These are phyloP conservation scores for Crucihimalaya himalaica DNA, from an alignment of 345 rosid genomes.

Conservation along the genomic window DNA sequence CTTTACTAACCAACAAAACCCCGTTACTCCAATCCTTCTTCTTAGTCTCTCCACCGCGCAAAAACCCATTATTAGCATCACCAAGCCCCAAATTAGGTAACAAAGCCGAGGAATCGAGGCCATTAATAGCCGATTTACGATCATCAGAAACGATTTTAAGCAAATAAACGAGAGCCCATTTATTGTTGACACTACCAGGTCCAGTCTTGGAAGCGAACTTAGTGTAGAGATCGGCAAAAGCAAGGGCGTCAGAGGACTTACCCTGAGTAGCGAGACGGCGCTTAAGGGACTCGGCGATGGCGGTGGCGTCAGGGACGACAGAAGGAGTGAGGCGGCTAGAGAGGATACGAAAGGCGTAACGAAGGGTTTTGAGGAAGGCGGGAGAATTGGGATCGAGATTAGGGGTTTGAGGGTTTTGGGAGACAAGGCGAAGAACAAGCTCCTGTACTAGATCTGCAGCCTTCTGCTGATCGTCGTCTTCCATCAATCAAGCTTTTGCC, in stretches of 20 bases:
- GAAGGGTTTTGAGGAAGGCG: conserved; percentile 59
- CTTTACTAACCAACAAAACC: conserved; percentile 68
- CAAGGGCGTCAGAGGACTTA: conserved; percentile 85
- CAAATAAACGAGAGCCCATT: conserved; percentile 89
- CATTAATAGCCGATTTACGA: conserved; percentile 44
- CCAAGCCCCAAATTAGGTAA: conserved; percentile 62
- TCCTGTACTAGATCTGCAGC: conserved; percentile 80
- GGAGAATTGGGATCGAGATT: conserved; percentile 49
- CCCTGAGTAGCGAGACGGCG: conserved; percentile 91
- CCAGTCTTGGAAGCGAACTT: conserved; percentile 86
- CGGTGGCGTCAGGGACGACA: conserved; percentile 70
- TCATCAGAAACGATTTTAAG: conserved; percentile 83
- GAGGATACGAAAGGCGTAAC: conserved; percentile 84
- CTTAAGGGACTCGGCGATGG: conserved; percentile 89
- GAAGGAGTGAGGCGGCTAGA: conserved; percentile 87
- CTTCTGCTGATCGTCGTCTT: conserved; percentile 83
- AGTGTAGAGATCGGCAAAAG: conserved; percentile 78
- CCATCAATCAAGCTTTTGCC: conserved; percentile 48
- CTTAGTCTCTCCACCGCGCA: conserved; percentile 43
- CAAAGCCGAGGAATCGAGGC: conserved; percentile 46
- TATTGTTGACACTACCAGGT: conserved; percentile 81
- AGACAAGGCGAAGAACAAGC: conserved; percentile 74
- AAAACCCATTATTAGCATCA: conserved; percentile 39
- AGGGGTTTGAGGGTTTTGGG: conserved; percentile 58
- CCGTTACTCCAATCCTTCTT: conserved; percentile 66